Conservation (phyloP, 2,329 filamentous ascomycete genomes). For the Coniochaeta prunicola region DNA sequence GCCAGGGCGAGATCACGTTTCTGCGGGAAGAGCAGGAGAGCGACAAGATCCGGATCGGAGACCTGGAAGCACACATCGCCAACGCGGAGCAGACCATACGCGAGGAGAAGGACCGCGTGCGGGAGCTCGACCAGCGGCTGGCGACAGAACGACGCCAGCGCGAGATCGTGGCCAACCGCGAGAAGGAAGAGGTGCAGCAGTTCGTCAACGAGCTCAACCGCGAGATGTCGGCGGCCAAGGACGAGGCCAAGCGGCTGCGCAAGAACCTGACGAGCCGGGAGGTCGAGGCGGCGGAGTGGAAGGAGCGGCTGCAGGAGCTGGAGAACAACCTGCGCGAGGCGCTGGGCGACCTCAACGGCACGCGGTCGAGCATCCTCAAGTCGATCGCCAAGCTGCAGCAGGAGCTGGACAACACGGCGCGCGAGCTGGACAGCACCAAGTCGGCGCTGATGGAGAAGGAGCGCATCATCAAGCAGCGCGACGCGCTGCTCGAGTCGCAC, state of each 20-base stretch:
- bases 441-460: slow-evolving; percentile 83
- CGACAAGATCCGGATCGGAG: slow-evolving; percentile 96
- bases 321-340: slow-evolving; percentile 84
- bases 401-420: slow-evolving; percentile 76
- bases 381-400: slow-evolving; percentile 82
- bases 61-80: slow-evolving; percentile 77
- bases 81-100: slow-evolving; percentile 72
- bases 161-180: slow-evolving; percentile 76
- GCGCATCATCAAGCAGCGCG: slow-evolving; percentile 79
- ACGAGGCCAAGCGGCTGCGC: slow-evolving; percentile 74
- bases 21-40: slow-evolving; percentile 91
- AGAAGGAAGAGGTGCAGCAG: slow-evolving; percentile 93
- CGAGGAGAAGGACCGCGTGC: slow-evolving; percentile 72
- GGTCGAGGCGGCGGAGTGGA: slow-evolving; percentile 84
- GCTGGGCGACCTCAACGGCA: slow-evolving; percentile 81
- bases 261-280: slow-evolving; percentile 79
- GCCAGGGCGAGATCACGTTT: slow-evolving; percentile 90
- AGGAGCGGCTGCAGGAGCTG: slow-evolving; percentile 81
- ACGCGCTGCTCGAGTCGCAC: slow-evolving; percentile 79
- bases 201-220: slow-evolving; percentile 88
- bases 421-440: slow-evolving; percentile 74
- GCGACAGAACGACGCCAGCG: slow-evolving; percentile 76
- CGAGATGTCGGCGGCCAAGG: slow-evolving; percentile 73
- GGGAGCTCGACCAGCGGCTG: slow-evolving; percentile 68
- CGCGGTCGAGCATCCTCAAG: slow-evolving; percentile 77